Base-by-base conservation (phyloP, 805 yeast genomes). In the Candida takata region DNA sequence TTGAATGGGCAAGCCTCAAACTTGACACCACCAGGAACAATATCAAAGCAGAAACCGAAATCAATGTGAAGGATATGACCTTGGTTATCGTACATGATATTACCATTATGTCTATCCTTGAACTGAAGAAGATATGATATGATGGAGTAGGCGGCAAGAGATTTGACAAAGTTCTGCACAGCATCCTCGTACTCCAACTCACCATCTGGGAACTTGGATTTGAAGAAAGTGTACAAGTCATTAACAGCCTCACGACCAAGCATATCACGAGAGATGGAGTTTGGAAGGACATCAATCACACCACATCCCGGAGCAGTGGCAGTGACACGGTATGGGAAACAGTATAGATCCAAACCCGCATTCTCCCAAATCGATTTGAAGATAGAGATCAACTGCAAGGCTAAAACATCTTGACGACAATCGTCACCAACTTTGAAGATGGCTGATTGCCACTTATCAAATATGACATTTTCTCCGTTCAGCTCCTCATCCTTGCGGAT, bases 241-340 rank as follows among this genome's bases (percentile, higher is more conserved):
- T 92, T 92, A 19, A 92, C 98, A 1, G 98, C 98, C 55, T 92
- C 99, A 53, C 99, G 76, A 28, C 99, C 99, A 35, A 92, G 70
- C 97, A 92, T 90, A 62, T 92, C 99, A 63, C 99, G 77, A 29
- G 96, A 86, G 19, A 86, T 80, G 6, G 97, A 82, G 55, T 90
- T 84, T 24, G 98, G 98, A 46, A 92, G 70, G 23, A 94, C 98
- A 57, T 94, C 99, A 64, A 92, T 92, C 29, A 92, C 95, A 61
- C 99, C 99, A 65, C 97, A 88, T 0, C 99, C 98, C 1, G 98
- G 97, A 3, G 95, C 96, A 8, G 99, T 92, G 1, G 99, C 98
- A 0, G 96, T 88, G 18, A 92, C 98, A 46, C 97, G 67, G 60
- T 92, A 74, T 1, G 99, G 98, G 62, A 76, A 94, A 18, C 92